Base-by-base conservation (phyloP, 805 yeast species). In the Yamadazyma tumulicola region DNA sequence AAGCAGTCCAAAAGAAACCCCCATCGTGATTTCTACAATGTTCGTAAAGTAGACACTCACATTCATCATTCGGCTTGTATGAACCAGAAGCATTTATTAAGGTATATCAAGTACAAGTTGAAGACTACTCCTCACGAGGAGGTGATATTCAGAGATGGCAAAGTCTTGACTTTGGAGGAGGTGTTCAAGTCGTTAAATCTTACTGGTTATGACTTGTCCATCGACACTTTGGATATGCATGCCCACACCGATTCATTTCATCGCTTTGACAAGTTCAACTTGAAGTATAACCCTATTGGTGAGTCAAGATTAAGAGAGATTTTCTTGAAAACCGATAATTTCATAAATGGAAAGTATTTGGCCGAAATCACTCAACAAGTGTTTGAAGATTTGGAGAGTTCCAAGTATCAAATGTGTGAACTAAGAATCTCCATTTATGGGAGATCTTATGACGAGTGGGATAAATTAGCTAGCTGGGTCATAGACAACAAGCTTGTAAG, bases 11-110 rank as follows among this genome's bases (percentile, higher is more conserved):
- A 93, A 61, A 77, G 79, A 41, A 89, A 89, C 46, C 97, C 97
- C 4, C 99, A 93, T 57, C 79, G 99, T 59, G 99, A 91, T 60
- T 93, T 91, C 55, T 91, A 91, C 64, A 91, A 91, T 52, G 96
- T 88, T 28, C 78, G 97, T 64, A 91, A 91, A 57, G 97, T 93
- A 24, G 98, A 91, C 55, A 93, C 97, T 13, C 99, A 93, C 70
- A 96, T 93, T 49, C 99, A 93, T 58, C 98, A 94, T 58, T 85
- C 96, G 7, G 99, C 99, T 8, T 89, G 97, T 60, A 94, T 94
- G 97, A 94, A 94, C 54, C 98, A 93, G 64, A 93, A 93, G 61
- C 99, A 93, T 64, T 67, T 93, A 50, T 69, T 93, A 46, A 81
- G 99, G 51, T 93, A 86, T 59, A 93, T 93, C 59, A 93, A 93